Evolutionary conservation across 176 grass and related monocot genomes (phyloP).

Genomic region (Elymus sibiricus): DNA sequence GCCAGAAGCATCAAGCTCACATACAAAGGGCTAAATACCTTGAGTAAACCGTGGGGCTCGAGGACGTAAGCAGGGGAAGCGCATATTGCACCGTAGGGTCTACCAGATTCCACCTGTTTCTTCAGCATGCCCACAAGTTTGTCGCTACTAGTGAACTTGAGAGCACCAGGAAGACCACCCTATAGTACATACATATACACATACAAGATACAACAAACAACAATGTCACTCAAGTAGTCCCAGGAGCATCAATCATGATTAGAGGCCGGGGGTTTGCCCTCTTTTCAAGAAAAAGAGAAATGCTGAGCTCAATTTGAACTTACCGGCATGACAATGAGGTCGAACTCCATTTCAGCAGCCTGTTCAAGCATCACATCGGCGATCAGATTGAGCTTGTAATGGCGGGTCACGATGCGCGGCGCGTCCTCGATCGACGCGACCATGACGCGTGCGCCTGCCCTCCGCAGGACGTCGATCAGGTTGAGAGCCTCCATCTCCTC

Average conservation of each 20-base stretch:
- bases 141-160: slow-evolving; percentile 52
- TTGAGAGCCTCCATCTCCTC: slow-evolving; percentile 91
- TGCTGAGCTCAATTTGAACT: too few relatives aligned
- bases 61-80: slow-evolving; percentile 75
- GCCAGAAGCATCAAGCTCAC: too few relatives aligned
- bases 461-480: slow-evolving; percentile 76
- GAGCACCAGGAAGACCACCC: slow-evolving; percentile 70
- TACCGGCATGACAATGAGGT: slow-evolving; percentile 89
- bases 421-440: slow-evolving; percentile 69
- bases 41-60: slow-evolving; percentile 61
- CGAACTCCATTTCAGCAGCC: slow-evolving; percentile 58
- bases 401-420: slow-evolving; percentile 62
- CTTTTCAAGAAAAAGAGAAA: too few relatives aligned
- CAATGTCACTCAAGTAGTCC: neutral
- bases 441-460: slow-evolving; percentile 71
- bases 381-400: slow-evolving; percentile 67
- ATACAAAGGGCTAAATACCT: slow-evolving; percentile 25
- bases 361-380: slow-evolving; percentile 72
- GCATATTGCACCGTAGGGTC: slow-evolving; percentile 83
- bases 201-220: neutral
- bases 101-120: slow-evolving; percentile 54
- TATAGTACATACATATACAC: slow-evolving; percentile 11
- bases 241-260: too few relatives aligned
- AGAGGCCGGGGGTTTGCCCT: too few relatives aligned
- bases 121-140: slow-evolving; percentile 61